Evolutionary conservation across 257 asterid species (phyloP), one percentile per base, ranked within the genome.

Genomic region (Forsythia viridissima): DNA sequence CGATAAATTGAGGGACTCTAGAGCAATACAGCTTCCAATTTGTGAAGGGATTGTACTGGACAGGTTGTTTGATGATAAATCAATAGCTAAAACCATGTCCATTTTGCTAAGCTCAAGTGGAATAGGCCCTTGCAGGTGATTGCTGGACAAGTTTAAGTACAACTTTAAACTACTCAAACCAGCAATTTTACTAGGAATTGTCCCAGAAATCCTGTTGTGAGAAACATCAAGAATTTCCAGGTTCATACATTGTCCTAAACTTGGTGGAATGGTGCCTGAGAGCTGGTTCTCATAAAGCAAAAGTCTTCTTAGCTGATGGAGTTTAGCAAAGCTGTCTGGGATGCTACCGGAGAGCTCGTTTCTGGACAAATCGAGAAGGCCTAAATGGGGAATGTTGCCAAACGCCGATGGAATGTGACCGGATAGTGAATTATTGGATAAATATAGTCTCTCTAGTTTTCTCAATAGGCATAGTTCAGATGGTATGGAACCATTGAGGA

Each of bases 81-180:
- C 98, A 75, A 93, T 82, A 18, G 92, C 92, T 70, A 90, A 59
- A 3, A 93, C 93, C 97, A 90, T 92, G 77, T 90, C 92, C 96
- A 92, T 89, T 78, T 93, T 92, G 41, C 94, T 85, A n/a, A 93
- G 86, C 89, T 90, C 97, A n/a, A 91, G 20, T 0, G 97, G 98
- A 12, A 93, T 87, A 5, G 73, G 84, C 3, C 98, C 97, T 13
- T 83, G 81, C 76, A 93, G 76, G 68, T 72, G 79, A 79, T 91
- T 93, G 75, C 88, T 80, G 5, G 98, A 93, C 63, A 92, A 78
- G 88, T 93, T 93, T 74, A 93, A 78, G 81, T 89, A 90, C 42
- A 92, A 70, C 83, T 89, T 92, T 85, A 92, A 78, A 66, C 94
- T 89, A 40, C 80, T 85, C 84, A 93, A 84, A 70, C 88, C 92